Evolutionary conservation across 1,284 basidiomycete genomes (phyloP).

Genomic region (Melampsora larici-populina): DNA sequence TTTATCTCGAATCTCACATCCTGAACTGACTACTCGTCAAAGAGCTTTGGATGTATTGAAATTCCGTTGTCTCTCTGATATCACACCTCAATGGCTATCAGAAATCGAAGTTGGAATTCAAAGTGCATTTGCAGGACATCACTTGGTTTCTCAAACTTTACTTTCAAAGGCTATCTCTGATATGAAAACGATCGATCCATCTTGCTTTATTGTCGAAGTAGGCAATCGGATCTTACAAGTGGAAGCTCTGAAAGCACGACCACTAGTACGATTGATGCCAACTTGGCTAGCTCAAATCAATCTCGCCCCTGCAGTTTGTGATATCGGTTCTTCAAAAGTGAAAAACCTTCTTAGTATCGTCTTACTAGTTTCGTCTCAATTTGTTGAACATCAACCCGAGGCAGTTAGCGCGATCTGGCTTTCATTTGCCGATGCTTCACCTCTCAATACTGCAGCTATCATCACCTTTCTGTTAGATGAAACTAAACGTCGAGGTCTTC

Average conservation of each 20-base stretch:
- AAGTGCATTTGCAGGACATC: constrained; percentile 40
- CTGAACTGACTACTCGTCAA: constrained; percentile 27
- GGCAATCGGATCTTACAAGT: constrained; percentile 33
- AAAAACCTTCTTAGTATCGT: constrained; percentile 34
- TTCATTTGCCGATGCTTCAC: constrained; percentile 29
- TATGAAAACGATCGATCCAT: constrained; percentile 6
- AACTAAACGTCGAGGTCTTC: constrained; percentile 23
- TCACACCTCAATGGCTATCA: constrained; percentile 9
- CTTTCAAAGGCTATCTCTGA: constrained; percentile 23
- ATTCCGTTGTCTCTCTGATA: constrained; percentile 7
- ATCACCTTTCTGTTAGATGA: constrained; percentile 33
- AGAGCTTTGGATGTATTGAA: constrained; percentile 37
- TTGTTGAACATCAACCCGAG: constrained; percentile 25
- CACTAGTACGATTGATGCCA: constrained; percentile 30
- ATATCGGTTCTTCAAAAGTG: constrained; percentile 26
- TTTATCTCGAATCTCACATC: constrained; percentile 37
- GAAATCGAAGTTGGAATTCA: constrained; percentile 30
- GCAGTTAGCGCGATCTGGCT: constrained; percentile 34
- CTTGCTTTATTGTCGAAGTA: constrained; percentile 28
- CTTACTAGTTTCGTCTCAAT: constrained; percentile 32
- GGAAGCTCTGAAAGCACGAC: constrained; percentile 27
- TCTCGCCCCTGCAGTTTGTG: constrained; percentile 13
- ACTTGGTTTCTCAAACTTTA: constrained; percentile 28
- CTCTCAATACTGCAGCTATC: constrained; percentile 24
- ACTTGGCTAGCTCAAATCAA: constrained; percentile 39